phyloP scores from a whole-genome alignment of 2,329 filamentous ascomycete genomes.

The Fusarium multiceps region DNA sequence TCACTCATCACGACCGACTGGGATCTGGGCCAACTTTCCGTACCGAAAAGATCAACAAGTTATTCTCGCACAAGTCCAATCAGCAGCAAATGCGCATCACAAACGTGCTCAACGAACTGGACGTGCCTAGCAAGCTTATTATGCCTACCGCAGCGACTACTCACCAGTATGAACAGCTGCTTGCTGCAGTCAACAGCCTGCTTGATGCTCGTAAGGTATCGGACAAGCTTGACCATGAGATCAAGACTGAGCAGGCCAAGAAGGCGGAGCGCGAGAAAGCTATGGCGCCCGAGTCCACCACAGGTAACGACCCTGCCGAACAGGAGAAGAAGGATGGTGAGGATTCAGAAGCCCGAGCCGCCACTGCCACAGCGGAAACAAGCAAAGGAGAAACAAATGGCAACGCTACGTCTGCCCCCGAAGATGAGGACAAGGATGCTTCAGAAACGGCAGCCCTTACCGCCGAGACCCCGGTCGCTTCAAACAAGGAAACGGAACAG shows the following conservation, averaged over 20 bases:
- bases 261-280: conserved; percentile 63
- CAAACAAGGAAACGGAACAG: conserved; percentile 32
- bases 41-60: conserved; percentile 82
- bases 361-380: neutral
- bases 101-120: conserved; percentile 76
- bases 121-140: conserved; percentile 74
- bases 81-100: conserved; percentile 81
- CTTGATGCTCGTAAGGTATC: conserved; percentile 79
- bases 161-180: conserved; percentile 75
- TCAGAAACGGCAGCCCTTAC: conserved; percentile 16
- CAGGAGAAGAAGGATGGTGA: conserved; percentile 21
- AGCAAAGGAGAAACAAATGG: conserved; percentile 27
- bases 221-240: conserved; percentile 81
- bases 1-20: conserved; percentile 86
- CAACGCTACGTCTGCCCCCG: conserved; percentile 11
- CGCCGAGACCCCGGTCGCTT: conserved; percentile 20
- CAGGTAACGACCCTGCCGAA: conserved; percentile 32
- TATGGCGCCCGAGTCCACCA: conserved; percentile 31
- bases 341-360: conserved; percentile 25
- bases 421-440: conserved; percentile 37
- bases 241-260: conserved; percentile 69
- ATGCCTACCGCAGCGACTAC: conserved; percentile 81
- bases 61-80: conserved; percentile 80
- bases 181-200: conserved; percentile 73
- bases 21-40: conserved; percentile 90